Evolutionary conservation across 345 rosid genomes (phyloP).

Genomic region (Syzygium jambos): DNA sequence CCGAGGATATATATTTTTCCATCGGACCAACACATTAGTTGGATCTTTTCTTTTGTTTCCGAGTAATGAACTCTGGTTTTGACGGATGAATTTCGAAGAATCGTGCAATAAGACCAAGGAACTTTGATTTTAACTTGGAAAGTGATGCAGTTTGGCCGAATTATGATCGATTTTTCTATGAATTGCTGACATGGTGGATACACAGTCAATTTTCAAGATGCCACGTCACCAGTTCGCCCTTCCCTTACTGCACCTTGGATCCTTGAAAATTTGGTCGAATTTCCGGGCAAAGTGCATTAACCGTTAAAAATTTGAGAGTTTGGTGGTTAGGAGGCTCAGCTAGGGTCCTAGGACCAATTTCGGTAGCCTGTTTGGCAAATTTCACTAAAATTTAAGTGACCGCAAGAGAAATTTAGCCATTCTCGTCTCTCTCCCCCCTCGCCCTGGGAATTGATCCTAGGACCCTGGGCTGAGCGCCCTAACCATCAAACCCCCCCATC

Average conservation of each 20-base stretch:
- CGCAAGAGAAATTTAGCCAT: background rate
- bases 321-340: background rate
- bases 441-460: background rate
- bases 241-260: background rate
- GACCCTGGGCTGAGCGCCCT: background rate
- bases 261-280: background rate
- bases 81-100: background rate
- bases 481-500: background rate
- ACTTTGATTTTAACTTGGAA: background rate
- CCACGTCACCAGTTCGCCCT: background rate
- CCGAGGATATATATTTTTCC: background rate
- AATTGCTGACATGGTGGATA: background rate
- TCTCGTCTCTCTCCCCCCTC: background rate
- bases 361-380: background rate
- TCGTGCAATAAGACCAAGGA: rapidly evolving
- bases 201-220: background rate
- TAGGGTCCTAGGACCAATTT: background rate
- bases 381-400: background rate
- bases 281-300: background rate
- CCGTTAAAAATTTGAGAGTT: background rate
- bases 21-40: no score
- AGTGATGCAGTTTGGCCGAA: background rate
- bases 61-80: background rate
- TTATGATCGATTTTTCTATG: background rate
- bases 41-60: no score